Evolutionary conservation across 768 basidiomycete genomes (phyloP).

Genomic region (Lanmaoa rubissima): DNA sequence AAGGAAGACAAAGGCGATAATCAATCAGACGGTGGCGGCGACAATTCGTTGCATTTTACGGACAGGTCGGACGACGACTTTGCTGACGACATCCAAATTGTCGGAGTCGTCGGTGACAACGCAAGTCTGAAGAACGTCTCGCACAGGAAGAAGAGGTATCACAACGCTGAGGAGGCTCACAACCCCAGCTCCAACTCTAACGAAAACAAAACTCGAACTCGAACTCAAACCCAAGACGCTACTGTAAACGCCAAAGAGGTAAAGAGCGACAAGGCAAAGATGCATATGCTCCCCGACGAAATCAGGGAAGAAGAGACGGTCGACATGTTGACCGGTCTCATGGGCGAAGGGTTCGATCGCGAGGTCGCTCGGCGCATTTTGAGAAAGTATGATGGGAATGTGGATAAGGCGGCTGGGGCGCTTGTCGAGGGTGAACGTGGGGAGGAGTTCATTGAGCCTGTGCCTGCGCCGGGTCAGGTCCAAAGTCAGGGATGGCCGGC

Average conservation of each 20-base stretch:
- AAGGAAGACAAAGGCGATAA: not conserved
- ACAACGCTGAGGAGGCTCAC: no score
- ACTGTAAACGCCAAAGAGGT: no score
- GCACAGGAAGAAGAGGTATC: not conserved
- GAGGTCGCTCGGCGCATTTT: slow-evolving; percentile 55
- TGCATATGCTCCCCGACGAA: slow-evolving; percentile 24
- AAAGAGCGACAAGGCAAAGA: not conserved
- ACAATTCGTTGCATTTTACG: slow-evolving; percentile 17
- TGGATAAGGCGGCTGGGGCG: slow-evolving; percentile 54
- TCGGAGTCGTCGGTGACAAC: not conserved
- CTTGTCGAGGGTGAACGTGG: slow-evolving; percentile 52
- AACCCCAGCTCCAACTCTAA: not conserved
- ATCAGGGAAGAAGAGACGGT: slow-evolving; percentile 33
- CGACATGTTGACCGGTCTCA: slow-evolving; percentile 35
- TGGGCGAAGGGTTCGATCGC: slow-evolving; percentile 40
- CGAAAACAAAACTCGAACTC: not conserved
- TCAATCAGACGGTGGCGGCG: slow-evolving; percentile 1
- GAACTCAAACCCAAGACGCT: not conserved
- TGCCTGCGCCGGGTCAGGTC: not conserved
- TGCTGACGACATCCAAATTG: not conserved
- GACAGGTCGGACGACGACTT: slow-evolving; percentile 18
- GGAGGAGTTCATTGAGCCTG: slow-evolving; percentile 22
- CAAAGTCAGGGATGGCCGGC: slow-evolving; percentile 14
- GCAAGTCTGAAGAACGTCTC: not conserved
- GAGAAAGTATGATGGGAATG: slow-evolving; percentile 57